These are phyloP conservation scores for Globisporangium lucens DNA, from an alignment of 352 stramenopile genomes.

Conservation along the genomic window DNA sequence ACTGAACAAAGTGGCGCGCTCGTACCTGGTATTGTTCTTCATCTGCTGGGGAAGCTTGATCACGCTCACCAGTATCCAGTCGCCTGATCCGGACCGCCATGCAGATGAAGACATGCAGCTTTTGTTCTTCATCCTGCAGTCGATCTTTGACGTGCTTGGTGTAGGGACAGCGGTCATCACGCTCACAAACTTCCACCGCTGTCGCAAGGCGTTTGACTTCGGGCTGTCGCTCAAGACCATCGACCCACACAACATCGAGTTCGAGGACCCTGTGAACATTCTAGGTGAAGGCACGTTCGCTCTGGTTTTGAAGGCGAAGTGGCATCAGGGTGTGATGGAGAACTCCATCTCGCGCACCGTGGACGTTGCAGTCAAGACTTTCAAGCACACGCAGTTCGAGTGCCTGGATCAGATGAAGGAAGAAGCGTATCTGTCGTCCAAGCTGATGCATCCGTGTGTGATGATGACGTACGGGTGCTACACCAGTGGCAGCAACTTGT, in stretches of 20 bases:
- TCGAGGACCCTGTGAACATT: slow-evolving; percentile 74
- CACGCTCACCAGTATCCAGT: slow-evolving; percentile 48
- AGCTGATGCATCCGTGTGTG: slow-evolving; percentile 72
- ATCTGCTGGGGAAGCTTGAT: slow-evolving; percentile 76
- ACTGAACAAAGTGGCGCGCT: slow-evolving; percentile 66
- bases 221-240: slow-evolving; percentile 78
- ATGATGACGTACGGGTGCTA: slow-evolving; percentile 87
- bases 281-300: slow-evolving; percentile 80
- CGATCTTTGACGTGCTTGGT: slow-evolving; percentile 64
- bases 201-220: slow-evolving; percentile 73
- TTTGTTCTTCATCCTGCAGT: slow-evolving; percentile 51
- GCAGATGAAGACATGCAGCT: slow-evolving; percentile 22
- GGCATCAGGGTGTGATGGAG: slow-evolving; percentile 53
- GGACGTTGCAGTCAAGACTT: slow-evolving; percentile 79
- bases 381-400: slow-evolving; percentile 75
- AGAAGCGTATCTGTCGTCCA: slow-evolving; percentile 76
- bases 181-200: slow-evolving; percentile 72
- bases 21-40: slow-evolving; percentile 68
- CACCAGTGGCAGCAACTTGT: slow-evolving; percentile 73
- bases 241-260: slow-evolving; percentile 70
- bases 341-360: slow-evolving; percentile 43
- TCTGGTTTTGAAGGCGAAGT: slow-evolving; percentile 70
- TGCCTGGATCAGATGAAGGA: slow-evolving; percentile 80
- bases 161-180: slow-evolving; percentile 67
- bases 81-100: slow-evolving; percentile 21